A percentile compares a stretch with the other conserved stretches of the same genome.
phyloP scores from a whole-genome alignment of 352 stramenopile species.

The Phytophthora sansomeana region DNA sequence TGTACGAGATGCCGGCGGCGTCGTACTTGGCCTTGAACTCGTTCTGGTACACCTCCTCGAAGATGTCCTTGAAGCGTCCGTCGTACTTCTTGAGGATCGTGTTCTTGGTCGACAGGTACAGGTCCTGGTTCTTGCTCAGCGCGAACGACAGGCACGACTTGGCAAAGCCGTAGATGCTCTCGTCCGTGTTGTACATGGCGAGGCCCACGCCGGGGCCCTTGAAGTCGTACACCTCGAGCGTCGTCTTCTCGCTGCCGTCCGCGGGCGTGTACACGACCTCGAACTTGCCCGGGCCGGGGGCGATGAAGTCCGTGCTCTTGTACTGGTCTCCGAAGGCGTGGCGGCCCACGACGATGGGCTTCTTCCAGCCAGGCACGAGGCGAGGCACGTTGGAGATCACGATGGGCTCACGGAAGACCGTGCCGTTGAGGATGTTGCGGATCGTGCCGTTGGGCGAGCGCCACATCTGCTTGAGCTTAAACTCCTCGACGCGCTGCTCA shows the following conservation, averaged over 20 bases:
- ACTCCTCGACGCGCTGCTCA: slow-evolving; percentile 84
- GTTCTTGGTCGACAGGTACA: slow-evolving; percentile 93
- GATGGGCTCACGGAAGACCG: slow-evolving; percentile 92
- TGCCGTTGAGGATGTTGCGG: slow-evolving; percentile 86
- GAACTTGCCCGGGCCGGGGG: slow-evolving; percentile 73
- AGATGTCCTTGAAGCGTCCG: slow-evolving; percentile 91
- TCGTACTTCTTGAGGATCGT: slow-evolving; percentile 92
- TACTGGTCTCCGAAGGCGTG: slow-evolving; percentile 93
- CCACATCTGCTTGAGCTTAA: slow-evolving; percentile 89
- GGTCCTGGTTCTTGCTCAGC: slow-evolving; percentile 62
- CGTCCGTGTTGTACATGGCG: slow-evolving; percentile 92
- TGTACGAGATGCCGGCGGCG: slow-evolving; percentile 80
- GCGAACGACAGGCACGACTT: slow-evolving; percentile 73
- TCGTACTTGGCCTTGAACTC: slow-evolving; percentile 83
- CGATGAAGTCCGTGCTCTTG: slow-evolving; percentile 89
- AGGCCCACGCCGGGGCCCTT: slow-evolving; percentile 77
- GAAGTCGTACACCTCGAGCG: slow-evolving; percentile 88
- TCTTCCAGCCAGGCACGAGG: slow-evolving; percentile 87
- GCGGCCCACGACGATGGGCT: slow-evolving; percentile 88
- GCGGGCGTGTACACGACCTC: slow-evolving; percentile 79
- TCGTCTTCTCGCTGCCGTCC: slow-evolving; percentile 48
- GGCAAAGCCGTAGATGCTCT: slow-evolving; percentile 78
- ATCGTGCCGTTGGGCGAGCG: slow-evolving; percentile 87
- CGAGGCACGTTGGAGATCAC: slow-evolving; percentile 87
- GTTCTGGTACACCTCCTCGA: slow-evolving; percentile 83